phyloP scores from a whole-genome alignment of 176 grass and related monocot species.

The Rhynchospora tenuis region DNA sequence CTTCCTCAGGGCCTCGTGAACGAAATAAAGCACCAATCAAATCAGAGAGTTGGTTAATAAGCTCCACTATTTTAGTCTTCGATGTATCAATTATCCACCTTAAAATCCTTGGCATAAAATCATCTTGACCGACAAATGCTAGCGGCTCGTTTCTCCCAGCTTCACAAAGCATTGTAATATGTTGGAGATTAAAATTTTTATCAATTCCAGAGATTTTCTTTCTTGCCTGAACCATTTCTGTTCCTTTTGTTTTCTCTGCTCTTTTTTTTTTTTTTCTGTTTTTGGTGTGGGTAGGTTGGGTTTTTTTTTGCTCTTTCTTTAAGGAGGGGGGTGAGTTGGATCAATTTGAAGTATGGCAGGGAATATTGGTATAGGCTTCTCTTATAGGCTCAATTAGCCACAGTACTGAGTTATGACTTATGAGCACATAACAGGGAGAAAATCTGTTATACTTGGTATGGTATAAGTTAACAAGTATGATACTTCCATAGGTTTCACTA shows the following conservation, averaged over 20 bases:
- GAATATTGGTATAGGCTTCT: too few relatives aligned
- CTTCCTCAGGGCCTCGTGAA: constrained; percentile 26
- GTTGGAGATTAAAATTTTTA: constrained; percentile 16
- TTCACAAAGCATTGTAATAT: constrained; percentile 18
- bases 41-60: constrained; percentile 46
- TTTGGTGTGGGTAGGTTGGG: neutral
- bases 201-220: neutral
- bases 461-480: neutral
- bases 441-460: neutral
- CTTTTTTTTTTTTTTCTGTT: too few relatives aligned
- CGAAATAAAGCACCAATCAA: constrained; percentile 49
- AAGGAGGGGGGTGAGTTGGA: too few relatives aligned
- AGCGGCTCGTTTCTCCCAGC: constrained; percentile 34
- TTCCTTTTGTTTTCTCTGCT: neutral
- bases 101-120: constrained; percentile 35
- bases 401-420: neutral
- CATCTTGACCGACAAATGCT: constrained; percentile 23
- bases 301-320: neutral
- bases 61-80: constrained; percentile 51
- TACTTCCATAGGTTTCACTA: neutral
- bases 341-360: too few relatives aligned
- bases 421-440: neutral
- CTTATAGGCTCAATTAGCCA: neutral
- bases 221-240: neutral
- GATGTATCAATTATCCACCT: constrained; percentile 55